Base-by-base conservation (phyloP, 495 filamentous ascomycete species). In the Xylaria curta region DNA sequence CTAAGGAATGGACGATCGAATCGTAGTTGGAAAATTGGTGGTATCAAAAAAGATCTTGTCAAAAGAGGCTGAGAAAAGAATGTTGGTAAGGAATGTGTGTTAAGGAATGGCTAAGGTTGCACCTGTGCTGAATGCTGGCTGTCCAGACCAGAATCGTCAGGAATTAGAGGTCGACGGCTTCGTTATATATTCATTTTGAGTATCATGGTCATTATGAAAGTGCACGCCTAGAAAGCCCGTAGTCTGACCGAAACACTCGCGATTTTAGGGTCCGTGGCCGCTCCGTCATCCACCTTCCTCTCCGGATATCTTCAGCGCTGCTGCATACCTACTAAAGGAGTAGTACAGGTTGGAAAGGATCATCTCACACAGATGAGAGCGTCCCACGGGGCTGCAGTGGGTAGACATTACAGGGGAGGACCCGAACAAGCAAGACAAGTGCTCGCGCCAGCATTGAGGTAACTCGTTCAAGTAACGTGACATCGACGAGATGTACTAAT, bases 391-490 rank as follows among this genome's bases (percentile, higher is more conserved):
- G 26, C 19, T 17, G 38, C 7, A 36, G 26, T 33, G 63, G 44
- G 15, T 38, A 51, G 63, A 2, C n/a, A 33, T 3, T 15, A 33
- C 38, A 6, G 3, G 46, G 63, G 28, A 51, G 19, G 63, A 44
- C 15, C 42, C 44, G 40, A 66, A 38, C 28, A 17, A 44, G 61
- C 17, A n/a, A 24, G 51, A 38, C 28, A 26, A 44, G 61, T 28
- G 36, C 36, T 51, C 28, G 44, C 44, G 24, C 26, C 44, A 19
- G 46, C 13, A 66, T 66, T 21, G 15, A 38, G 26, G 26, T 51
- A 66, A 33, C 42, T 66, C 13, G n/a, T 44, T 66, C 8, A 51
- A 28, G 63, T 66, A 66, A 66, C 63, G 63, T 66, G 42, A 66
- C 63, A 66, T 66, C 6, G 15, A 33, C n/a, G 12, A n/a, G 42